These are phyloP conservation scores for Amanita jacksonii DNA, from an alignment of 768 basidiomycete genomes.

Conservation along the genomic window DNA sequence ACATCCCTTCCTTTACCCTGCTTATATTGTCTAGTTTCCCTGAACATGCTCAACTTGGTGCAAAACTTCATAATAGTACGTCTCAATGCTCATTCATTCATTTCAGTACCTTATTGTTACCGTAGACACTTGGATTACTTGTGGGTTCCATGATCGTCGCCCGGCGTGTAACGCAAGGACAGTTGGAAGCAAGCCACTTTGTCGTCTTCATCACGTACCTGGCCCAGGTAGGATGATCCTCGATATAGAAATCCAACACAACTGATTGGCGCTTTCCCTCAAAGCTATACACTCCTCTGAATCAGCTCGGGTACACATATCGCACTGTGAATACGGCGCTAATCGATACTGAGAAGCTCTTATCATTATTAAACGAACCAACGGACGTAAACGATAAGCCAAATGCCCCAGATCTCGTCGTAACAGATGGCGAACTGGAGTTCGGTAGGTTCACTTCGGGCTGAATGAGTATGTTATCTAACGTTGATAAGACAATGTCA, in stretches of 20 bases:
- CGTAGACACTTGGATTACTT: constrained; percentile 67
- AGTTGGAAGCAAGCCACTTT: constrained; percentile 48
- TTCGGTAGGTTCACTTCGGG: constrained; percentile 48
- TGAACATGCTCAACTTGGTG: constrained; percentile 66
- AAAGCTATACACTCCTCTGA: constrained; percentile 65
- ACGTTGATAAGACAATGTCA: constrained; percentile 57
- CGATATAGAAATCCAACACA: constrained; percentile 1
- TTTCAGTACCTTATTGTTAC: neutral
- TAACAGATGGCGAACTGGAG: constrained; percentile 72
- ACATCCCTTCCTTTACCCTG: neutral
- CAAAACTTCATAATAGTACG: constrained; percentile 77
- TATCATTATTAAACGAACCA: constrained; percentile 73
- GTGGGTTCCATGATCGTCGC: constrained; percentile 78
- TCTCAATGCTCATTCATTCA: constrained; percentile 2
- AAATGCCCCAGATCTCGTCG: constrained; percentile 61
- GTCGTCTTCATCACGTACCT: constrained; percentile 80
- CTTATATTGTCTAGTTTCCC: constrained; percentile 35
- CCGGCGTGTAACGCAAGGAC: constrained; percentile 46
- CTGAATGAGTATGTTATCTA: neutral
- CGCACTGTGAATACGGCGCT: constrained; percentile 66
- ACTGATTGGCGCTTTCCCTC: constrained; percentile 6
- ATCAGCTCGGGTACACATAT: constrained; percentile 72
- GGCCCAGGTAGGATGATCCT: constrained; percentile 42
- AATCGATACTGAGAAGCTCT: constrained; percentile 77
- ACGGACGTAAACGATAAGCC: constrained; percentile 79